Conservation (phyloP, 2,329 filamentous ascomycete species). For the Monosporascus ibericus region DNA sequence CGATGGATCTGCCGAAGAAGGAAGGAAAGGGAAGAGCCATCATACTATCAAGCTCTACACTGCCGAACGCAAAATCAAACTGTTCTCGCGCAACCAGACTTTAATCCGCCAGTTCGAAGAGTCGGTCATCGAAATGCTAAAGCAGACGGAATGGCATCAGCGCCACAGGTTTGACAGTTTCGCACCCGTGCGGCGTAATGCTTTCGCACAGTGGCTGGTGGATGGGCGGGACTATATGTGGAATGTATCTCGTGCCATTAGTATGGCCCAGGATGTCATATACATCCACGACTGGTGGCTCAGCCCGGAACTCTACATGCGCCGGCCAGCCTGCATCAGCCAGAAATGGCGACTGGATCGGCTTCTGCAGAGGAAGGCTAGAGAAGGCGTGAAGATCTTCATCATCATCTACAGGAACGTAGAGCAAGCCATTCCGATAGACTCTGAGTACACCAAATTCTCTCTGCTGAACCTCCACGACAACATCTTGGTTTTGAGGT, state of each 20-base stretch:
- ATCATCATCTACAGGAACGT: conserved; percentile 98
- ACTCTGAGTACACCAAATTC: conserved; percentile 97
- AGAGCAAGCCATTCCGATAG: conserved; percentile 92
- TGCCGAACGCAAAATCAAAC: conserved; percentile 83
- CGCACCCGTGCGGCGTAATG: conserved; percentile 77
- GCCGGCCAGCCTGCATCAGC: conserved; percentile 87
- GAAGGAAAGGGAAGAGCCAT: conserved; percentile 45
- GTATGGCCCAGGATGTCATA: conserved; percentile 94
- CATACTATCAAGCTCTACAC: conserved; percentile 87
- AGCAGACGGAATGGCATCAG: conserved; percentile 75
- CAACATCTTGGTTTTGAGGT: conserved; percentile 93
- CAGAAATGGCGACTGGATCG: conserved; percentile 97
- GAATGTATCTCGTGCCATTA: conserved; percentile 95
- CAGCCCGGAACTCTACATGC: conserved; percentile 91
- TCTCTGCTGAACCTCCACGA: conserved; percentile 91
- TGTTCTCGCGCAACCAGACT: conserved; percentile 85
- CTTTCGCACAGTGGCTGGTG: conserved; percentile 93
- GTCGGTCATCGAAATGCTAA: conserved; percentile 81
- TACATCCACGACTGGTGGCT: conserved; percentile 99
- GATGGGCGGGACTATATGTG: conserved; percentile 99
- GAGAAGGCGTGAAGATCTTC: conserved; percentile 94
- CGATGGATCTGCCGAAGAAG: conserved; percentile 26
- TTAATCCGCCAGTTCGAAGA: conserved; percentile 89
- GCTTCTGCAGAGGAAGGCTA: conserved; percentile 85
- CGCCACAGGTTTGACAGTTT: conserved; percentile 89